Evolutionary conservation across 1,139 yeast genomes (phyloP), one percentile per base, ranked within the genome.

Genomic region (Pichia sp.): DNA sequence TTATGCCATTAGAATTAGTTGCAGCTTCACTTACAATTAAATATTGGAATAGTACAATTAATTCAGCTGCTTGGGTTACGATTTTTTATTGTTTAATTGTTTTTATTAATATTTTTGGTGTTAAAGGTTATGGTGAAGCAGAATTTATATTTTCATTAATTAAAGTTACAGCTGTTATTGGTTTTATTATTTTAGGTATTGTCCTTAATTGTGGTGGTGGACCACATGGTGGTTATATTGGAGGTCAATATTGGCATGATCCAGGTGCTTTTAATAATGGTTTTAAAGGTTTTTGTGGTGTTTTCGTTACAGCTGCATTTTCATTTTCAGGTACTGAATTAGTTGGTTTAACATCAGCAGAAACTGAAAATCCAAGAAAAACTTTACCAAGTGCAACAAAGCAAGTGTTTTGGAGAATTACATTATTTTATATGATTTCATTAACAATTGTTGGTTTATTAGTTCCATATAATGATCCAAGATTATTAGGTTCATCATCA

Each of bases 261-360:
- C 80, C 81, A 0, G 86, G 86, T 52, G 67, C 86, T 8, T 79
- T 72, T 66, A 71, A 67, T 55, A 69, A 63, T 75, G 76, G 69
- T 47, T 85, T 76, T 70, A 86, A 86, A 64, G 96, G 96, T 51
- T 78, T 86, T 31, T 77, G 86, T 58, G 70, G 83, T 9, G 83
- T 83, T 26, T 83, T 88, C 59, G 86, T 87, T 45, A 76, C 81
- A 27, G 90, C 95, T 11, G 92, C 95, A 3, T 88, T 86, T 65
- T 80, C 95, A 10, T 83, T 85, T 60, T 87, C 88, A 47, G 90
- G 90, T 56, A 78, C 83, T 48, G 94, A 86, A 66, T 72, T 83
- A 62, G 84, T 83, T 45, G 90, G 90, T 44, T 70, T 87, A 54
- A 86, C 92, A 4, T 86, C 94, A 18, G 86, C 90, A 11, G 95